A percentile compares a stretch with the other conserved stretches of the same genome.
These are phyloP conservation scores for Tuber microsphaerosporum DNA, from an alignment of 495 filamentous ascomycete species.

Conservation along the genomic window DNA sequence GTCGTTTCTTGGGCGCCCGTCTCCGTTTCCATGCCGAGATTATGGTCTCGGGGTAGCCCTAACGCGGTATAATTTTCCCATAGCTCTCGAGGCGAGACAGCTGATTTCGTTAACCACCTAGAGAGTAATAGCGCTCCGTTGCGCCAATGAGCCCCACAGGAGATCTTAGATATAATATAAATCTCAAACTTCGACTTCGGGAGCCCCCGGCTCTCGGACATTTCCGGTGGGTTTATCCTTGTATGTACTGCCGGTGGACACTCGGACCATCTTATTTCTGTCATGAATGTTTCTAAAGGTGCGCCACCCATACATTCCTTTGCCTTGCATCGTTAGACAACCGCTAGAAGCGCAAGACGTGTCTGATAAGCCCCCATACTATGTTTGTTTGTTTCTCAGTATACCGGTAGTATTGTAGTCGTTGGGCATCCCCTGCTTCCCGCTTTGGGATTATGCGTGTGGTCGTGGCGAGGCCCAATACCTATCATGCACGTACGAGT, in stretches of 20 bases:
- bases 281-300: too few species aligned
- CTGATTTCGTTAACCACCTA: background rate
- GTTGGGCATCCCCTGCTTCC: background rate
- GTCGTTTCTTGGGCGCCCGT: background rate
- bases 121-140: background rate
- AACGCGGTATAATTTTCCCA: background rate
- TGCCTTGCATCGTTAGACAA: background rate
- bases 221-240: background rate
- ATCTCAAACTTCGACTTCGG: background rate
- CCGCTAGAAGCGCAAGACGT: background rate
- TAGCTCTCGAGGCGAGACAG: background rate
- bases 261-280: background rate
- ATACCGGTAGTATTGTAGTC: too few species aligned
- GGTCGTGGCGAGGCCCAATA: background rate
- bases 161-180: slow-evolving; percentile 1
- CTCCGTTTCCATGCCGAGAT: background rate
- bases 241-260: background rate
- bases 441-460: background rate
- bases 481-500: background rate
- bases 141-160: background rate
- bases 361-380: background rate
- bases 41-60: background rate
- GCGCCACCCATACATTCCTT: background rate
- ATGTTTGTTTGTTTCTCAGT: background rate
- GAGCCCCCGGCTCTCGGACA: background rate